Evolutionary conservation across 192 early-diverging fungal species (phyloP).

Genomic region (Gamsiella multidivaricata): DNA sequence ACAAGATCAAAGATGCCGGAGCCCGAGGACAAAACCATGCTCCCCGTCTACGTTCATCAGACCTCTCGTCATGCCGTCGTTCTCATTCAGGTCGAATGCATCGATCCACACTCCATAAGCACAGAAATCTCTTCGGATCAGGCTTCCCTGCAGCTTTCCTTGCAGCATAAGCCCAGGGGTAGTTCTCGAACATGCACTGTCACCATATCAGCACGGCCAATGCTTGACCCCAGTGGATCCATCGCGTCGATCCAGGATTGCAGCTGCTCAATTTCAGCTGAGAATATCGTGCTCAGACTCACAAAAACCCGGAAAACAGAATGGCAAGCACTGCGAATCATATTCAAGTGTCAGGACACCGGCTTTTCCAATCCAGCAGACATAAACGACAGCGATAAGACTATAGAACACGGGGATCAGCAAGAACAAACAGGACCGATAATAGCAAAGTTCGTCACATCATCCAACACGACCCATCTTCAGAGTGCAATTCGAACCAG

Average conservation of each 20-base stretch:
- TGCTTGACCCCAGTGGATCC: neutral
- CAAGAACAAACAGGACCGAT: neutral
- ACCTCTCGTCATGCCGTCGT: conserved; percentile 35
- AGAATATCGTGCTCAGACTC: conserved; percentile 34
- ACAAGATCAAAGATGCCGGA: neutral
- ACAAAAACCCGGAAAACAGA: conserved; percentile 5
- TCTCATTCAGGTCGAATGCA: conserved; percentile 7
- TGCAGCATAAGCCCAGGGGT: too few relatives aligned
- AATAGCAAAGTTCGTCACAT: conserved; percentile 22
- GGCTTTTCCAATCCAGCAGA: too few relatives aligned
- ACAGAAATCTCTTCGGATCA: neutral
- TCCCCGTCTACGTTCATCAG: conserved; percentile 26
- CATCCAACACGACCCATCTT: neutral
- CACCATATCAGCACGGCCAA: neutral
- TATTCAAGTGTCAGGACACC: neutral
- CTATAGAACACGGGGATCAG: neutral
- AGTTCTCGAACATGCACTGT: neutral
- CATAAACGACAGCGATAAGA: neutral
- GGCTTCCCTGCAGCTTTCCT: conserved; percentile 1
- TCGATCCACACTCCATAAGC: conserved; percentile 23
- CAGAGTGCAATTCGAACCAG: conserved; percentile 14
- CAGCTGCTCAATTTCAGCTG: neutral
- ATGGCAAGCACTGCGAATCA: conserved; percentile 30
- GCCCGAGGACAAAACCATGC: neutral
- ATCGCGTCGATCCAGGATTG: conserved; percentile 11